Base-by-base conservation (phyloP, 345 rosid genomes). In the Populus tremula region DNA sequence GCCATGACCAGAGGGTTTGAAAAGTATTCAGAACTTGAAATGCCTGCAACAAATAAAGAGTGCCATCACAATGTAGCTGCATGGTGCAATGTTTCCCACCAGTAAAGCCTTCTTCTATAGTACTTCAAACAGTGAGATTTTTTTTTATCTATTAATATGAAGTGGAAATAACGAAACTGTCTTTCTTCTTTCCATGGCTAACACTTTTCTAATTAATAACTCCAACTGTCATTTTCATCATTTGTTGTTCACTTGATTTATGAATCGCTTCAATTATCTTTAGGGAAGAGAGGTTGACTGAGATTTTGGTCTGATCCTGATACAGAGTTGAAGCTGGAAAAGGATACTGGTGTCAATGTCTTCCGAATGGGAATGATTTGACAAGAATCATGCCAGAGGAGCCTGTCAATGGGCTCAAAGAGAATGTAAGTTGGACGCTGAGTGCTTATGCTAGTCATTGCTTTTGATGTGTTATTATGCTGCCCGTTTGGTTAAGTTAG, bases 221-320 rank as follows among this genome's bases (percentile, higher is more conserved):
- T 41, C 50, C 43, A 70, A 50, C 38, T 6, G 2, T 1, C 27
- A 33, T 35, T 78, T 61, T 27, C 31, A 25, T 76, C 9, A 10
- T 61, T 18, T 25, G 67, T 54, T 68, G 47, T 78, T 78, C 59
- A 79, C 43, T 67, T 39, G 77, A 78, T 61, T 73, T 77, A 67
- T 31, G 70, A 49, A 45, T 69, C 86, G 65, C 72, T 77, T 63
- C 78, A 56, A 79, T 78, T 79, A 70, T 70, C 85, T 87, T 78
- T 89, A 91, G 99, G 87, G 88, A 89, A 90, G 96, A 95, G 75
- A 95, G 98, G 73, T 31, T 31, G 33, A 31, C 87, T 95, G 38
- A 93, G 82, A 79, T 95, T 95, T 87, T 95, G 99, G 99, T 87
- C 94, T 83, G 99, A 95, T 82, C 99, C 99, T 84, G 99, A 93